phyloP scores from a whole-genome alignment of 2,329 filamentous ascomycete species.

The Corynespora cassiicola region DNA sequence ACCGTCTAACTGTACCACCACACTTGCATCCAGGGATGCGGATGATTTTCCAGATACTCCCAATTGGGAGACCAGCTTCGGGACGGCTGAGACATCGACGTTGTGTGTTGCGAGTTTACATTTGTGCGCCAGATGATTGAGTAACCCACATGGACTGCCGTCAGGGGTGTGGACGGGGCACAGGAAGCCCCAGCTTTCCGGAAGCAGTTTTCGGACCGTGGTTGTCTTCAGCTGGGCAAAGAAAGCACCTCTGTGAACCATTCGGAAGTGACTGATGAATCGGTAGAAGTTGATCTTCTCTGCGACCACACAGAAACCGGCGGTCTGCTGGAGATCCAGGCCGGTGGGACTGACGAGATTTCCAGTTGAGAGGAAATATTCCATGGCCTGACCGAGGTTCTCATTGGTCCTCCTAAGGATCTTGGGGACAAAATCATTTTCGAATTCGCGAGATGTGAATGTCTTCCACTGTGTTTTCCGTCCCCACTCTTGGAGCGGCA shows the following conservation, averaged over 20 bases:
- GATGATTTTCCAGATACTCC: slow-evolving; percentile 79
- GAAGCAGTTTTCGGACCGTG: slow-evolving; percentile 91
- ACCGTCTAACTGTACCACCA: slow-evolving; percentile 90
- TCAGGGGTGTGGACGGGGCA: slow-evolving; percentile 98
- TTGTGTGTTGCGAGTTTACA: slow-evolving; percentile 83
- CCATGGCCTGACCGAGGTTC: slow-evolving; percentile 83
- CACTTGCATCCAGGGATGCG: slow-evolving; percentile 80
- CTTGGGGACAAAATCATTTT: slow-evolving; percentile 76
- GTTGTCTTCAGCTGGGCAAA: slow-evolving; percentile 98
- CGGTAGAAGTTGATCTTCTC: slow-evolving; percentile 99
- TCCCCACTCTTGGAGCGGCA: slow-evolving; percentile 61
- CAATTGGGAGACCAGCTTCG: slow-evolving; percentile 76
- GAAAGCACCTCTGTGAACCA: slow-evolving; percentile 98
- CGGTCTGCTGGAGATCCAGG: slow-evolving; percentile 91
- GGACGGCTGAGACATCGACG: slow-evolving; percentile 76
- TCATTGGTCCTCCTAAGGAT: slow-evolving; percentile 85
- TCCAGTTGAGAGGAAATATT: slow-evolving; percentile 96
- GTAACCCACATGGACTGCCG: slow-evolving; percentile 89
- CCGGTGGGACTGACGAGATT: slow-evolving; percentile 92
- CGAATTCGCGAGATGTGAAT: slow-evolving; percentile 79
- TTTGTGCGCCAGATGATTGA: slow-evolving; percentile 96
- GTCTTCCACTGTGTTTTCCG: slow-evolving; percentile 58
- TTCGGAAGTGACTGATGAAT: slow-evolving; percentile 98
- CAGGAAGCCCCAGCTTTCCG: slow-evolving; percentile 97
- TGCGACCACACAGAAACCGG: slow-evolving; percentile 94